These are phyloP conservation scores for Pezicula radicicola DNA, from an alignment of 2,329 filamentous ascomycete species.

Conservation along the genomic window DNA sequence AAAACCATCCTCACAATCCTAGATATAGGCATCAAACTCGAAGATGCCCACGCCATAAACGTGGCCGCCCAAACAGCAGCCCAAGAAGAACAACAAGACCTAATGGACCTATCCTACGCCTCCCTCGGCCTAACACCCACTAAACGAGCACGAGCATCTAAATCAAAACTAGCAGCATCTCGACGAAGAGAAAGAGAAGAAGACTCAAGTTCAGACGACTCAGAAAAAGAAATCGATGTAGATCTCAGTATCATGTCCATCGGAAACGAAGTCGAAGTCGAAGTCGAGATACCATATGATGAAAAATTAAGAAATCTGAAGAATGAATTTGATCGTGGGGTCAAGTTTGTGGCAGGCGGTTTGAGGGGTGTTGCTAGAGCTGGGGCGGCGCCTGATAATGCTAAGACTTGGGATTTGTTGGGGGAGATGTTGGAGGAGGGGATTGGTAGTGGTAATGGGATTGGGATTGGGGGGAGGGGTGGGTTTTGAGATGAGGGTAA, in stretches of 20 bases:
- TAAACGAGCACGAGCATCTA: neutral
- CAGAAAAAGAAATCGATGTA: constrained; percentile 32
- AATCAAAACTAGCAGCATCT: constrained; percentile 14
- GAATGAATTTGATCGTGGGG: constrained; percentile 59
- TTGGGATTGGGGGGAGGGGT: constrained; percentile 17
- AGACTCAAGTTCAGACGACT: constrained; percentile 33
- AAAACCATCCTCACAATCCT: constrained; percentile 73
- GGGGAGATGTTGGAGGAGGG: constrained; percentile 73
- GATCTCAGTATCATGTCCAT: constrained; percentile 33
- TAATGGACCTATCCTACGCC: constrained; percentile 26
- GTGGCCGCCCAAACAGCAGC: constrained; percentile 14
- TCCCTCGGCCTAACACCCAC: constrained; percentile 22
- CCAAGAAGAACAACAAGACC: constrained; percentile 21
- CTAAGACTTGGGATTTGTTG: constrained; percentile 71
- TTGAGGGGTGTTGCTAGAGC: constrained; percentile 73
- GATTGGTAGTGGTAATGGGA: constrained; percentile 6
- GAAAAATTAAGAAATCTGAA: constrained; percentile 55
- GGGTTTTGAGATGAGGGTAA: neutral
- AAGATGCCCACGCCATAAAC: constrained; percentile 50
- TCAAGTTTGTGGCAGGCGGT: constrained; percentile 70
- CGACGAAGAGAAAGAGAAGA: constrained; percentile 22
- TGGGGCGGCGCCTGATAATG: constrained; percentile 52
- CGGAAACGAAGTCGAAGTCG: constrained; percentile 9
- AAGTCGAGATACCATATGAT: constrained; percentile 40
- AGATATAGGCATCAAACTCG: constrained; percentile 69